Evolutionary conservation across 768 basidiomycete species (phyloP).

Genomic region (Suillus bovinus): DNA sequence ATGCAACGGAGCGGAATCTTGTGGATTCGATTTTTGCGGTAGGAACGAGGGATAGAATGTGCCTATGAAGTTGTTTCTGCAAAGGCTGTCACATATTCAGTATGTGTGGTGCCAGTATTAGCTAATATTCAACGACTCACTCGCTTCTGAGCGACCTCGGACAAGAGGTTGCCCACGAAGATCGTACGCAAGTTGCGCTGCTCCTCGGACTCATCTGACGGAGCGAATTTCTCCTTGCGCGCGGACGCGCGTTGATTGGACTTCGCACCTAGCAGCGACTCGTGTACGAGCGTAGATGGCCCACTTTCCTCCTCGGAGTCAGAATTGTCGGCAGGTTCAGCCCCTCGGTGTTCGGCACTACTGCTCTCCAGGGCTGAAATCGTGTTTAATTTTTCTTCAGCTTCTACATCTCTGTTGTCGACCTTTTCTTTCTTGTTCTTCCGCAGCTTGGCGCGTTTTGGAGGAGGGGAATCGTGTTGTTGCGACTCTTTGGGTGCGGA

Average conservation of each 20-base stretch:
- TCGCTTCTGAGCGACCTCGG: constrained; percentile 74
- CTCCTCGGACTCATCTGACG: constrained; percentile 69
- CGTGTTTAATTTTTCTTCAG: background rate
- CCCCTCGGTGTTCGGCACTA: background rate
- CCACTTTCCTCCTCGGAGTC: constrained; percentile 35
- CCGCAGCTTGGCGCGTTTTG: constrained; percentile 18
- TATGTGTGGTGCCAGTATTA: constrained; percentile 9
- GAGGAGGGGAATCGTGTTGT: background rate
- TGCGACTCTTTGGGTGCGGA: background rate
- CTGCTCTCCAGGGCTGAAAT: background rate
- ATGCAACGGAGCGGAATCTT: constrained; percentile 92
- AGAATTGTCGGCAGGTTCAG: constrained; percentile 19
- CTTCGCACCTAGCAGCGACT: constrained; percentile 43
- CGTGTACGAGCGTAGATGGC: constrained; percentile 56
- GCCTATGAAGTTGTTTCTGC: constrained; percentile 73
- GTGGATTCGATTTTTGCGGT: constrained; percentile 85
- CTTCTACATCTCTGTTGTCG: background rate
- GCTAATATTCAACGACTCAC: constrained; percentile 42
- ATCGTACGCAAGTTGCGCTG: constrained; percentile 81
- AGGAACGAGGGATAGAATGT: constrained; percentile 72
- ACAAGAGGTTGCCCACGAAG: constrained; percentile 87
- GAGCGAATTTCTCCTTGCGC: constrained; percentile 50
- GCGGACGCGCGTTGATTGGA: constrained; percentile 32
- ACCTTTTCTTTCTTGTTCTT: background rate
- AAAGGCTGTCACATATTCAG: constrained; percentile 50